Conservation (phyloP, 2,329 filamentous ascomycete species). For the Proliferodiscus dingleyae region DNA sequence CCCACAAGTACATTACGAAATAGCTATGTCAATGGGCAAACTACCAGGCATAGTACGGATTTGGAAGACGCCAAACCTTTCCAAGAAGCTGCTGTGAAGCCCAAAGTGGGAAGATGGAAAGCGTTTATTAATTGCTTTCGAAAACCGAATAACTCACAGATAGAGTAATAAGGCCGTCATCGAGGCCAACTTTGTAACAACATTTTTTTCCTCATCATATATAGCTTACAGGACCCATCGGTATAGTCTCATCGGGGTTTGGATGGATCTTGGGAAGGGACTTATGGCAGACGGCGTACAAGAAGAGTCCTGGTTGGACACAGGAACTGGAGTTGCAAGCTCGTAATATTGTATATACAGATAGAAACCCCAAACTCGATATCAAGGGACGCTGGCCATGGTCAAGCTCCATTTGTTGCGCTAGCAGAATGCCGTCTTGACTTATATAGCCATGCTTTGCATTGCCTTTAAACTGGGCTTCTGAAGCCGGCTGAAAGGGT, state of each 20-base stretch:
- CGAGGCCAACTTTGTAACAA: background rate
- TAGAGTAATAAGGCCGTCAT: background rate
- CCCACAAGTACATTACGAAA: constrained; percentile 18
- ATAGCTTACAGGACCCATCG: too few species aligned
- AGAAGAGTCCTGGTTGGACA: background rate
- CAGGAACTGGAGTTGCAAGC: background rate
- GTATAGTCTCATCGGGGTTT: background rate
- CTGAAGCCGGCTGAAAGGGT: too few species aligned
- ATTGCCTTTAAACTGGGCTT: too few species aligned
- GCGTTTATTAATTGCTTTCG: constrained; percentile 26
- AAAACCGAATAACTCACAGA: constrained; percentile 6
- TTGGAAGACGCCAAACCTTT: background rate
- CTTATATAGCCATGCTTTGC: background rate
- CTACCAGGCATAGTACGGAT: constrained; percentile 13
- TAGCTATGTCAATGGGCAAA: constrained; percentile 4
- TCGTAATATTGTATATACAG: constrained; percentile 1
- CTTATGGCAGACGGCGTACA: too few species aligned
- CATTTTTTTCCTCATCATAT: background rate
- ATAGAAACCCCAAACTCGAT: background rate
- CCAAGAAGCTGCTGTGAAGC: constrained; percentile 11
- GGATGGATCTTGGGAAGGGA: background rate
- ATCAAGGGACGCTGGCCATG: background rate
- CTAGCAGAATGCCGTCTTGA: too few species aligned
- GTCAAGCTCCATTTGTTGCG: too few species aligned
- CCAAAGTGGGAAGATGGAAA: constrained; percentile 26